A percentile compares a stretch with the other conserved stretches of the same genome.
Conservation (phyloP, 306 rosid genomes). For the Quercus robur region DNA sequence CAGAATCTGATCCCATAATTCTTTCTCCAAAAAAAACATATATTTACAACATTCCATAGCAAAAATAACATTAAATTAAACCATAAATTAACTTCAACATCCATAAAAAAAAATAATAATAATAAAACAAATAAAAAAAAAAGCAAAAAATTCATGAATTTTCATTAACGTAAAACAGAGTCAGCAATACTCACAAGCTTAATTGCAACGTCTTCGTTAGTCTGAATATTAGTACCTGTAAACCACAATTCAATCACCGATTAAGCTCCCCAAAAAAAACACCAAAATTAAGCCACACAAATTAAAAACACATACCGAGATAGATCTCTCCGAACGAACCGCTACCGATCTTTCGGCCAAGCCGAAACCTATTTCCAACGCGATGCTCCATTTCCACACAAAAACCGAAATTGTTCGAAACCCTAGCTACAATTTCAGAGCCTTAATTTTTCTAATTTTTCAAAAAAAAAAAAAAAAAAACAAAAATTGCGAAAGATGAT, state of each 20-base stretch:
- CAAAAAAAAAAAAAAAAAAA: background rate
- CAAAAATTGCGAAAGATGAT: conserved; percentile 5
- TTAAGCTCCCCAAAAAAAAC: conserved; percentile 9
- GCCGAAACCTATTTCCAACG: conserved; percentile 82
- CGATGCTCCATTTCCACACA: conserved; percentile 87
- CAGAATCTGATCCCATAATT: background rate
- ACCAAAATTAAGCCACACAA: background rate
- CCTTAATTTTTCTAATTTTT: conserved; percentile 1
- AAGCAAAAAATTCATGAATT: background rate
- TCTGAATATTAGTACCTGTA: conserved; percentile 85
- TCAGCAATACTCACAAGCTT: conserved; percentile 73
- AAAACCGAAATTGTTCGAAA: conserved; percentile 17
- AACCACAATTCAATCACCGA: conserved; percentile 24
- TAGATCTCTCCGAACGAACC: conserved; percentile 98
- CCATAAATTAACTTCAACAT: conserved; percentile 3
- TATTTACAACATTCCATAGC: conserved; percentile 3
- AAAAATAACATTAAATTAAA: background rate
- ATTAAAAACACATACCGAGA: conserved; percentile 45
- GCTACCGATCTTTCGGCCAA: conserved; percentile 94
- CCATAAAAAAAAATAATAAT: background rate
- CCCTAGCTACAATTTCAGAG: conserved; percentile 34
- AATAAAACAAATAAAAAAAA: background rate
- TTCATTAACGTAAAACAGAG: background rate
- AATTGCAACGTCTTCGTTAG: conserved; percentile 95
- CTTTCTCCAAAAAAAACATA: background rate